Base-by-base conservation (phyloP, 1,139 yeast genomes). In the Geotrichum siamense region DNA sequence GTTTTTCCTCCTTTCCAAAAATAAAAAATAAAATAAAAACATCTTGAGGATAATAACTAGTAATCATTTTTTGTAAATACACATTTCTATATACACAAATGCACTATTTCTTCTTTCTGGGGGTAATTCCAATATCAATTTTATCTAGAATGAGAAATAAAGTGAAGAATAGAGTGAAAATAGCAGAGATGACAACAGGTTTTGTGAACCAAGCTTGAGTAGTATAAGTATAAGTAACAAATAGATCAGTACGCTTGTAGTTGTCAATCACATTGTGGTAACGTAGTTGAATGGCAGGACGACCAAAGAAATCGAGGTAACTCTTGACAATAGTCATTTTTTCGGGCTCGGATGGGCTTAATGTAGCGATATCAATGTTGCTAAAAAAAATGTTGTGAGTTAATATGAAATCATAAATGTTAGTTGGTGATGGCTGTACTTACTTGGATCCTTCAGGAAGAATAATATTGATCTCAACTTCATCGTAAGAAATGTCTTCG, bases 371-470 rank as follows among this genome's bases (percentile, higher is more conserved):
- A 33, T 48, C 50, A 33, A 48, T 41, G 32, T 46, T 41, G 20
- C 44, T 43, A 10, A 15, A 31, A 31, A 16, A 12, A 31, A 31
- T 31, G 20, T 17, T 17, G 17, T 10, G 6, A 23, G 10, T 5
- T 6, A 31, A 31, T n/a, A n/a, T n/a, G n/a, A 31, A 31, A 5
- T 10, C 19, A 17, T 12, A 31, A 31, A 8, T 13, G 16, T 8
- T 31, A 16, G n/a, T n/a, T n/a, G n/a, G n/a, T n/a, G n/a, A 6
- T 9, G 5, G 20, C 9, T 13, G 12, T n/a, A 81, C 54, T 39
- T 79, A 68, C 53, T 76, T 69, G 5, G 97, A 82, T 41, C 91
- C 91, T 65, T 91, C 97, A 15, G 99, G 99, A 53, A 91, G 74
- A 57, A 79, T 81, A 53, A 91, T 68, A 35, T 74, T 72, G 41